phyloP scores from a whole-genome alignment of 2,329 filamentous ascomycete species.

The Cladosporium sp. region DNA sequence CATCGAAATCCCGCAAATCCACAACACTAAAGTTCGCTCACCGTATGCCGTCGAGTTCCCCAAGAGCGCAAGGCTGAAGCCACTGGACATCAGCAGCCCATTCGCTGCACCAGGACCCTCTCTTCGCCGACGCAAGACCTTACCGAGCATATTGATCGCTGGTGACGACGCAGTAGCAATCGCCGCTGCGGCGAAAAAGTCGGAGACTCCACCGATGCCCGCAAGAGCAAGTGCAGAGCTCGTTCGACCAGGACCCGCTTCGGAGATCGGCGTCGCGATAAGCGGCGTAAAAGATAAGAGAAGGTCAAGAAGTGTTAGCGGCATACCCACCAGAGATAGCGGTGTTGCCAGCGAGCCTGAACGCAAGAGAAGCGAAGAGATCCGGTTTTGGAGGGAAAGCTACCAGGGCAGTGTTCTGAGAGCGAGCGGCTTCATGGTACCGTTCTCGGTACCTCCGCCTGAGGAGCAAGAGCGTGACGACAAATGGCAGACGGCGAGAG shows the following conservation, averaged over 20 bases:
- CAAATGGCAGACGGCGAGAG: conserved; percentile 7
- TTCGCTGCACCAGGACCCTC: conserved; percentile 22
- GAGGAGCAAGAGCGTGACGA: conserved; percentile 12
- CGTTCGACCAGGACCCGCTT: not conserved
- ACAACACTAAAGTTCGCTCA: conserved; percentile 19
- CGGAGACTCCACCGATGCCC: conserved; percentile 9
- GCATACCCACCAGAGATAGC: conserved; percentile 18
- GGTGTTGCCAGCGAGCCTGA: conserved; percentile 12
- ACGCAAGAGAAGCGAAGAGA: conserved; percentile 31
- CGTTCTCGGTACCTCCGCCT: conserved; percentile 8
- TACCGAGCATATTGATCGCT: conserved; percentile 26
- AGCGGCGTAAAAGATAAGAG: conserved; percentile 23
- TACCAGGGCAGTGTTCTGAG: conserved; percentile 24
- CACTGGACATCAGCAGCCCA: conserved; percentile 29
- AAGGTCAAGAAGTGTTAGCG: conserved; percentile 30
- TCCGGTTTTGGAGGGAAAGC: conserved; percentile 32
- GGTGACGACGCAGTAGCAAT: conserved; percentile 21
- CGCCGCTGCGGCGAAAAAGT: conserved; percentile 12
- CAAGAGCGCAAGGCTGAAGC: conserved; percentile 31
- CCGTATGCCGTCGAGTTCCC: conserved; percentile 33
- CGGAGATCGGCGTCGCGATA: conserved; percentile 15
- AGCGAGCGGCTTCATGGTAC: conserved; percentile 22
- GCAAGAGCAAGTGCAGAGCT: not conserved
- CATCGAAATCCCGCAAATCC: conserved; percentile 9
- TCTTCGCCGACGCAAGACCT: conserved; percentile 26